Percentiles rank a stretch among this genome's conserved stretches.
Evolutionary conservation across 495 filamentous ascomycete genomes (phyloP).

Genomic region (Chaetomium tenue): DNA sequence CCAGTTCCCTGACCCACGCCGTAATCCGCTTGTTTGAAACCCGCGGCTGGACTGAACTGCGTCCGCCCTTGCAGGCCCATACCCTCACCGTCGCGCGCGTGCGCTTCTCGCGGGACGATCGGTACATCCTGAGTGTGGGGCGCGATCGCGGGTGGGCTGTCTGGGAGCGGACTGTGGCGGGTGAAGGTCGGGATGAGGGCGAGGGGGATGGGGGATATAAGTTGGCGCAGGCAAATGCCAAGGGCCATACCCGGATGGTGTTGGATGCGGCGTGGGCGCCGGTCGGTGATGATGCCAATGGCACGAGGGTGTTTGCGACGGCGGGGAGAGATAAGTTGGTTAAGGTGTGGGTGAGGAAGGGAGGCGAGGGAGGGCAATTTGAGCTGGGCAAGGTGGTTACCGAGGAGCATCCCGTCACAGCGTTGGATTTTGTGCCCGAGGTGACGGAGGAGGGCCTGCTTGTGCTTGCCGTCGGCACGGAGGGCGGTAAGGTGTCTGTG

Average conservation of each 20-base stretch:
- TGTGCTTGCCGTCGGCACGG: slow-evolving; percentile 66
- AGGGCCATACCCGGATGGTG: slow-evolving; percentile 90
- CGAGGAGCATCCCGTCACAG: slow-evolving; percentile 62
- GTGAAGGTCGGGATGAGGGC: slow-evolving; percentile 32
- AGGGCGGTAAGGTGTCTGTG: slow-evolving; percentile 54
- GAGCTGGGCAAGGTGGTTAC: slow-evolving; percentile 26
- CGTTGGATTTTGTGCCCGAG: slow-evolving; percentile 63
- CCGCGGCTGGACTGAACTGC: slow-evolving; percentile 79
- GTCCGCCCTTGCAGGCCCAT: slow-evolving; percentile 76
- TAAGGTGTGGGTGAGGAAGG: slow-evolving; percentile 64
- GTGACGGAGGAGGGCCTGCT: slow-evolving; percentile 41
- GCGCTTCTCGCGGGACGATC: slow-evolving; percentile 72
- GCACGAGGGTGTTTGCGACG: slow-evolving; percentile 65
- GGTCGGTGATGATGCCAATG: background rate
- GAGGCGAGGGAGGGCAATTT: slow-evolving; percentile 38
- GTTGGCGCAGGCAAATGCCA: slow-evolving; percentile 63
- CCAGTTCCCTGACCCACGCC: slow-evolving; percentile 87
- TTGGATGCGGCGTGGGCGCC: slow-evolving; percentile 82
- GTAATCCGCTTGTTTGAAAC: slow-evolving; percentile 91
- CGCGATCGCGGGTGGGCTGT: slow-evolving; percentile 88
- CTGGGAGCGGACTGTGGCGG: slow-evolving; percentile 53
- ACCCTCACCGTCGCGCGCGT: slow-evolving; percentile 79
- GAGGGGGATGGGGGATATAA: slow-evolving; percentile 46
- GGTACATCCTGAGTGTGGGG: slow-evolving; percentile 78
- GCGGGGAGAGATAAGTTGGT: slow-evolving; percentile 83